Base-by-base conservation (phyloP, 2,329 filamentous ascomycete species). In the Penicillium olsonii region DNA sequence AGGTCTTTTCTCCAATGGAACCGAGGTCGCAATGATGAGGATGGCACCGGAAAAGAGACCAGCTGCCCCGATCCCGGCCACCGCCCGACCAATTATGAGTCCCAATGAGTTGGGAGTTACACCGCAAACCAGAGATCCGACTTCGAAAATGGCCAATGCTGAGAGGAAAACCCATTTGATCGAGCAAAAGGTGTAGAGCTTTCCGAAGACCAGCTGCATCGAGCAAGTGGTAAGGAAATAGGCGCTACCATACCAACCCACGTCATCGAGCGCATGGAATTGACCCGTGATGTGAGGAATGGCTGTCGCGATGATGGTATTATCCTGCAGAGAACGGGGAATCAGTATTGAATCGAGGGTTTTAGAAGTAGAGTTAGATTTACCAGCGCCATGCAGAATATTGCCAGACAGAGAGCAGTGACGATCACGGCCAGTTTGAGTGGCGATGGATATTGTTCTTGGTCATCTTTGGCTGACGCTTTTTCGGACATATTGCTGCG, bases 211-310 rank as follows among this genome's bases (percentile, higher is more conserved):
- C 0, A 68, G 57, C 46, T 75, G 71, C 6, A 75, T 64, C 1
- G 71, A 67, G 42, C 49, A 52, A 11, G 38, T 14, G 44, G 50
- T 56, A 1, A 65, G 44, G 5, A 62, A 45, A 37, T 57, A 65
- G 9, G 80, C 77, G 29, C 80, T 81, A 11, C 79, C 81, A 63
- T 85, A 85, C 83, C 83, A 85, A 45, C 81, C 82, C 50, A 85
- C 80, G 52, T 85, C 83, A 2, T 78, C 76, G 3, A 52, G 31
- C 6, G 39, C 48, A 17, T 60, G 24, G 46, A 60, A 61, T 18
- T 60, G 33, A 4, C 49, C 40, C 4, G 59, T 60, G 37, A 61
- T 61, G 15, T 35, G 20, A 1, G 59, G 59, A 18, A 59, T 56
- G 3, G 59, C 59, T 2, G 50, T 54, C 2, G 49, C 46, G 1